Evolutionary conservation across 2,329 filamentous ascomycete genomes (phyloP).

Genomic region (Aspergillus pseudoterreus): DNA sequence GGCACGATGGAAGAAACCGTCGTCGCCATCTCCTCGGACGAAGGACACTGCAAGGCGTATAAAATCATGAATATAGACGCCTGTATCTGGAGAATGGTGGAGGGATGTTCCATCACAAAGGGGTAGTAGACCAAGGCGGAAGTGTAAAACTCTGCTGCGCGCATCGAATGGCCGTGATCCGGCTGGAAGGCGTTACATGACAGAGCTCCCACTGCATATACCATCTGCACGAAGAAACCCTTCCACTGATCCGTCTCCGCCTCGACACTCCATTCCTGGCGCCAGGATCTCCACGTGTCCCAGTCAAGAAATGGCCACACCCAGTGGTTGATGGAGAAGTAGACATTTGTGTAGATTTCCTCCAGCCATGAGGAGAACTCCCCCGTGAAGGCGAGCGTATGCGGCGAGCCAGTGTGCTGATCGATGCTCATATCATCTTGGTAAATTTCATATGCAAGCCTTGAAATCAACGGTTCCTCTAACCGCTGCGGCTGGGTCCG

Average conservation of each 20-base stretch:
- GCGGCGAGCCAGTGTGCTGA: background rate
- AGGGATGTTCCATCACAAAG: constrained; percentile 21
- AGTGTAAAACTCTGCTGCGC: constrained; percentile 20
- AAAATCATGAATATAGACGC: constrained; percentile 25
- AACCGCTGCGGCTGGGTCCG: background rate
- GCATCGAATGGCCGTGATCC: constrained; percentile 16
- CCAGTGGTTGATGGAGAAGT: constrained; percentile 23
- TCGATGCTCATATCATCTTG: background rate
- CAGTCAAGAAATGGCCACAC: constrained; percentile 26
- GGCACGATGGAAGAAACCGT: constrained; percentile 24
- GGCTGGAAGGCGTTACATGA: constrained; percentile 21
- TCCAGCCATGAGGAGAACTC: constrained; percentile 17
- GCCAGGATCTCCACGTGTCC: constrained; percentile 20
- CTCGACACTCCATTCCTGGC: constrained; percentile 10
- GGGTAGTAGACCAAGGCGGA: constrained; percentile 25
- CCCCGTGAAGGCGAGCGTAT: constrained; percentile 1
- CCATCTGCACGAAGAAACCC: constrained; percentile 23
- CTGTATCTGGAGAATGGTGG: constrained; percentile 25
- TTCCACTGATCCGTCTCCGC: constrained; percentile 19
- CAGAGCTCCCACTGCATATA: constrained; percentile 25
- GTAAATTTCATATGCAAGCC: constrained; percentile 1
- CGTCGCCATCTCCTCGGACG: constrained; percentile 22
- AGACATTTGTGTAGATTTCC: constrained; percentile 24
- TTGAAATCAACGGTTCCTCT: background rate
- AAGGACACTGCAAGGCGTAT: constrained; percentile 25